Base-by-base conservation (phyloP, 2,329 filamentous ascomycete species). In the Clarireedia sp. region DNA sequence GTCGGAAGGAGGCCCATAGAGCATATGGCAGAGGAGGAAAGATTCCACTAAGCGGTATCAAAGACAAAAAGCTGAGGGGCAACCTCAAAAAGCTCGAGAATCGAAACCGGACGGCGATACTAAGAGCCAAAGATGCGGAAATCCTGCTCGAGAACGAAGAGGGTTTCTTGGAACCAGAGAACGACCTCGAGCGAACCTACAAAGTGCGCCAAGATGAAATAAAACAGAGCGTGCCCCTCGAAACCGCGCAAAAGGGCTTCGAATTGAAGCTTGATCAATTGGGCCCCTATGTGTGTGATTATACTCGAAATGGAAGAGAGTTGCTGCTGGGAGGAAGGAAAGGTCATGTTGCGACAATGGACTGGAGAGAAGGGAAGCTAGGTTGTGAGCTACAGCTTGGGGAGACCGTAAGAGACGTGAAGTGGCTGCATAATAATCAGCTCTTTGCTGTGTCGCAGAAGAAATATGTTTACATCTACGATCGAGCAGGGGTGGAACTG, bases 381-480 rank as follows among this genome's bases (percentile, higher is more conserved):
- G 89, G 89, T 6, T 96, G 90, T 69, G 94, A 99, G 70, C 67
- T 97, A 60, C 90, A 99, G 69, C 77, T 99, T 59, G 83, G 85
- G 50, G 94, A 99, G 75, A 97, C 90, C 0, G 80, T 97, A 12
- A 79, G 92, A 51, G 92, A 96, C 72, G 86, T 87, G 24, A 86
- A 85, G 68, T 99, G 90, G 88, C 78, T 97, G 65, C 90, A 96
- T 73, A 96, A 96, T 70, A 91, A 94, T 70, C 90, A 96, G 64
- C 87, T 83, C 72, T 96, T 97, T 72, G 92, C 92, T 0, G 90
- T 96, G 12, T 90, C 94, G 45, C 92, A 99, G 73, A 96, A 96
- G 77, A 94, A 92, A 73, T 87, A 94, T 64, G 89, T 94, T 61
- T 99, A 96, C 74, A 96, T 99, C 62, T 99, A 99, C 75, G 94